A percentile compares a stretch with the other conserved stretches of the same genome.
These are phyloP conservation scores for Neurospora tetraspora DNA, from an alignment of 495 filamentous ascomycete genomes.

Conservation along the genomic window DNA sequence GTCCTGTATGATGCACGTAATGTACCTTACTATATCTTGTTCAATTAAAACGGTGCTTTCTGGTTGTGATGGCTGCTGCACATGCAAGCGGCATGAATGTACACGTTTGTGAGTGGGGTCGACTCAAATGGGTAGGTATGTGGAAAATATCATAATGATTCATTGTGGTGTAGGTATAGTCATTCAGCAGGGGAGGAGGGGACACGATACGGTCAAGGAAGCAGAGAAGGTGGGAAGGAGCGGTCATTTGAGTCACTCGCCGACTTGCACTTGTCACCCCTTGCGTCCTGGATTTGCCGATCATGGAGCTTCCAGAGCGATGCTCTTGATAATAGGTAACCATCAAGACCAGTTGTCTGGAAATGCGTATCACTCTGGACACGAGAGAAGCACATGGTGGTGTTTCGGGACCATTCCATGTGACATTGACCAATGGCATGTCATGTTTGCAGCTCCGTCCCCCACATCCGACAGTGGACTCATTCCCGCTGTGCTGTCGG, in stretches of 20 bases:
- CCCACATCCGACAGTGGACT: background rate
- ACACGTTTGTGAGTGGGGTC: background rate
- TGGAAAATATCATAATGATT: background rate
- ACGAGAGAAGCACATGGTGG: background rate
- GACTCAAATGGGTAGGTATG: background rate
- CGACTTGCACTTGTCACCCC: background rate
- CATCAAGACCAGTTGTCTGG: background rate
- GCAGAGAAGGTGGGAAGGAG: background rate
- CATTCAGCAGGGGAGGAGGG: background rate
- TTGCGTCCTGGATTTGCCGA: background rate
- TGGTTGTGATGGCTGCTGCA: too few species aligned
- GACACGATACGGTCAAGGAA: background rate
- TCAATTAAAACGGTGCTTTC: background rate
- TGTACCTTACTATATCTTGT: too few species aligned
- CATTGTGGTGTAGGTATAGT: background rate
- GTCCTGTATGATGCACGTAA: background rate
- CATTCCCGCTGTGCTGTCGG: background rate
- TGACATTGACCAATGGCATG: background rate
- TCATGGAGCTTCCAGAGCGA: background rate
- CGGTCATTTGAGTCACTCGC: background rate
- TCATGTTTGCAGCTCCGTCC: background rate
- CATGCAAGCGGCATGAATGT: too few species aligned
- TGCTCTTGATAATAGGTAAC: background rate
- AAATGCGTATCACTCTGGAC: background rate
- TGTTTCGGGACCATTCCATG: background rate